Evolutionary conservation across 306 rosid species (phyloP).

Genomic region (Chamaecrista fasciculata): DNA sequence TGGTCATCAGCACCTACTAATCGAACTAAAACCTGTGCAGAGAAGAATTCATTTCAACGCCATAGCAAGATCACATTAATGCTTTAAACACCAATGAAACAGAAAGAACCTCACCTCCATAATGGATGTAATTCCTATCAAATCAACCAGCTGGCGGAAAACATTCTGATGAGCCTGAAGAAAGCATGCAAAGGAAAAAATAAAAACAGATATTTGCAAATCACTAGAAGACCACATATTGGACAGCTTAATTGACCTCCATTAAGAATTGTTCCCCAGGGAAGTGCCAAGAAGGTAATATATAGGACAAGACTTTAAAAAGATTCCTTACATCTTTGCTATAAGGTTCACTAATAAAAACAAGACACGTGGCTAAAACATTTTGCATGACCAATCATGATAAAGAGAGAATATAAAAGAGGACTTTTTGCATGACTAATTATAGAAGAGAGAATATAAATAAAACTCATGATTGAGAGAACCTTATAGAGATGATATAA

Average conservation of each 20-base stretch:
- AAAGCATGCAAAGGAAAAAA: conserved; percentile 26
- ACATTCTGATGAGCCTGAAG: conserved; percentile 93
- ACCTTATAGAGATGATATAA: no score
- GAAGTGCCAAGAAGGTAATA: conserved; percentile 3
- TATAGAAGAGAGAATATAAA: no score
- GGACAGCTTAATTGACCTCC: background rate
- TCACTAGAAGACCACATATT: conserved; percentile 10
- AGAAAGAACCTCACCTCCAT: conserved; percentile 71
- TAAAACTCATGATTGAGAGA: no score
- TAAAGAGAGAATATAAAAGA: no score
- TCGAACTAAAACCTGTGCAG: conserved; percentile 86
- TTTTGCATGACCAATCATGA: no score
- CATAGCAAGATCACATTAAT: conserved; percentile 7
- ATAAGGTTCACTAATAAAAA: no score
- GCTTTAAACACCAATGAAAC: background rate
- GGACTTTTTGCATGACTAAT: no score
- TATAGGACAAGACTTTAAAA: no score
- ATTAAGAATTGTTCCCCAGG: conserved; percentile 10
- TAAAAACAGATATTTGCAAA: conserved; percentile 22
- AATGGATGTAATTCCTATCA: conserved; percentile 96
- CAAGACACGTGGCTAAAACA: no score
- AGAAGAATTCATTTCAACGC: conserved; percentile 26
- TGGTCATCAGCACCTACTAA: conserved; percentile 95
- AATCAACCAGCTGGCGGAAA: conserved; percentile 83
- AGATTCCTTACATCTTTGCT: no score